These are phyloP conservation scores for Rhizopogon parksii DNA, from an alignment of 1,284 basidiomycete species.

Conservation along the genomic window DNA sequence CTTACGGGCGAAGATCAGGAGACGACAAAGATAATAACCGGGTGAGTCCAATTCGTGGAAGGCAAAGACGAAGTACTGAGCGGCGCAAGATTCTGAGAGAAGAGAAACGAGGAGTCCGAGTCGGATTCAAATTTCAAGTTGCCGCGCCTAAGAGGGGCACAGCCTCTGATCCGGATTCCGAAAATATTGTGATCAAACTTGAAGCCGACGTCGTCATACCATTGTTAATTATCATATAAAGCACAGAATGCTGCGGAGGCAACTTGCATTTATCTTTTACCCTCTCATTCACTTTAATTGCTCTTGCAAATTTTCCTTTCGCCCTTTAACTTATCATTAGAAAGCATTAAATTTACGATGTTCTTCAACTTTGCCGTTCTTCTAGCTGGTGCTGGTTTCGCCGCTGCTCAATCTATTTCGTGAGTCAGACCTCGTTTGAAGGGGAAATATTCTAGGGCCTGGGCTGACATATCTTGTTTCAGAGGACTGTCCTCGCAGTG, in stretches of 20 bases:
- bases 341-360: constrained; percentile 12
- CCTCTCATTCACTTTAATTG: neutral
- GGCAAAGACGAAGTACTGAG: neutral
- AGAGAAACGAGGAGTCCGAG: no score
- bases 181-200: neutral
- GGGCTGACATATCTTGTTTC: constrained; percentile 11
- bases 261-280: neutral
- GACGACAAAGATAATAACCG: no score
- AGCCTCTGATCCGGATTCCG: neutral
- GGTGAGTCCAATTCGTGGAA: neutral
- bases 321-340: neutral
- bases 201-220: neutral
- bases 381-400: constrained; percentile 34
- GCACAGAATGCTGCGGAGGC: neutral
- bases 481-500: constrained; percentile 23
- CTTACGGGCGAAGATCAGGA: no score
- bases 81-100: neutral
- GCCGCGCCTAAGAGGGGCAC: neutral
- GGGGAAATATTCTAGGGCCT: neutral
- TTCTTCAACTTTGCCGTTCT: constrained; percentile 27
- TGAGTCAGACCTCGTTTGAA: constrained; percentile 21
- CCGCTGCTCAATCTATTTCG: constrained; percentile 35
- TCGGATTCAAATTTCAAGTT: no score
- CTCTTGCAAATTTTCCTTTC: neutral
- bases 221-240: neutral